A percentile compares a stretch with the other conserved stretches of the same genome.
phyloP scores from a whole-genome alignment of 345 rosid species.

The Geranium rotundifolium region DNA sequence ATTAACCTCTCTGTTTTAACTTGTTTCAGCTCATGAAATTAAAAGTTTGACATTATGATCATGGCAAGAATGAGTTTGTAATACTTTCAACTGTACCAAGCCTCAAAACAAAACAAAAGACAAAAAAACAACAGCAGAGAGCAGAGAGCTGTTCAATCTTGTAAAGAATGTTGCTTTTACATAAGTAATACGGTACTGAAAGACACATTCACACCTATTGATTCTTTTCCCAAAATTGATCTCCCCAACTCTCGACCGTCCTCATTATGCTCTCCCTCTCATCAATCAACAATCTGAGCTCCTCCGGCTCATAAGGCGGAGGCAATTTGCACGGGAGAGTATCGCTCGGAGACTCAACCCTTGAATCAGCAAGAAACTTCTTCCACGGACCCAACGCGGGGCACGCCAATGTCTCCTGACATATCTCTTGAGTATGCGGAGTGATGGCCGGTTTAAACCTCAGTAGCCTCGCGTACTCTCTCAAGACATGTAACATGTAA shows the following conservation, averaged over 20 bases:
- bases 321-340: slow-evolving; percentile 36
- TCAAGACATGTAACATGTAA: slow-evolving; percentile 46
- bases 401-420: slow-evolving; percentile 36
- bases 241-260: slow-evolving; percentile 27
- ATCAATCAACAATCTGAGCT: slow-evolving; percentile 15
- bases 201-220: too few relatives aligned
- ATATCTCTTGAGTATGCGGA: slow-evolving; percentile 20
- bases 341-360: slow-evolving; percentile 33
- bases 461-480: slow-evolving; percentile 35
- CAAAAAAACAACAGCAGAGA: too few relatives aligned
- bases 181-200: too few relatives aligned
- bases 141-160: too few relatives aligned
- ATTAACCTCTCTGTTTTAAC: too few relatives aligned
- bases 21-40: too few relatives aligned
- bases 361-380: slow-evolving; percentile 38
- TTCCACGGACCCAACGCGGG: slow-evolving; percentile 17
- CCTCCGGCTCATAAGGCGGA: slow-evolving; percentile 18
- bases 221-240: slow-evolving; percentile 10
- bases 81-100: too few relatives aligned
- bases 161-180: too few relatives aligned
- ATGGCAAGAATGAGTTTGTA: too few relatives aligned
- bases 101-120: too few relatives aligned
- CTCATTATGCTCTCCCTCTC: slow-evolving; percentile 15
- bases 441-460: slow-evolving; percentile 37
- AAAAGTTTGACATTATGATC: too few relatives aligned